phyloP scores from a whole-genome alignment of 768 basidiomycete species.

The Hydnomerulius pinastri region DNA sequence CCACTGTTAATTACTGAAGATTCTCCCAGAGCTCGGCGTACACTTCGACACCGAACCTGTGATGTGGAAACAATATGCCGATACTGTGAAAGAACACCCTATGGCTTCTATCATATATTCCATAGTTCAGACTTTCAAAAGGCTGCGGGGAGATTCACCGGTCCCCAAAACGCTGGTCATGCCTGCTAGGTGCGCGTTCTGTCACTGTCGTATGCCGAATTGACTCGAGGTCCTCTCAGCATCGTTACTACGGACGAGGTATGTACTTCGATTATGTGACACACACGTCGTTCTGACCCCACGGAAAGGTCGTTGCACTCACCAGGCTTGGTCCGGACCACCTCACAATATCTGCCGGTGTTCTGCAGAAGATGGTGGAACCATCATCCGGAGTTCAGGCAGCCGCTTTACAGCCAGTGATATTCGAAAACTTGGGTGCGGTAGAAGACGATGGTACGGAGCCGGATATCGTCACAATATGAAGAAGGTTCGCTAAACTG shows the following conservation, averaged over 20 bases:
- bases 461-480: neutral
- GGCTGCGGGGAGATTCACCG: too few relatives aligned
- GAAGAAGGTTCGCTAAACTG: neutral
- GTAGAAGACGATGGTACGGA: neutral
- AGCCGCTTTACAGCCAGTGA: neutral
- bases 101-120: constrained; percentile 40
- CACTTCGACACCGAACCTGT: constrained; percentile 45
- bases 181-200: constrained; percentile 45
- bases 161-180: constrained; percentile 46
- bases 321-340: constrained; percentile 43
- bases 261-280: neutral
- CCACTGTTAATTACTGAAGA: neutral
- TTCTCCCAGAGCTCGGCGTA: constrained; percentile 42
- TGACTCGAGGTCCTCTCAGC: too few relatives aligned
- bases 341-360: constrained; percentile 42
- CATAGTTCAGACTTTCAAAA: constrained; percentile 41
- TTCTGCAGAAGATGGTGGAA: constrained; percentile 25
- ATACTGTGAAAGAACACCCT: constrained; percentile 43
- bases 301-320: constrained; percentile 41
- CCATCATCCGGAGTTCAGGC: neutral
- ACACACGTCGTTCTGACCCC: neutral
- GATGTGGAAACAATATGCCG: constrained; percentile 41
- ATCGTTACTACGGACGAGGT: constrained; percentile 44
- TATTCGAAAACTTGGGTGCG: neutral
- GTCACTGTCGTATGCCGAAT: too few relatives aligned